phyloP scores from a whole-genome alignment of 202 grass and related monocot species.

The Cymbopogon flexuosus region DNA sequence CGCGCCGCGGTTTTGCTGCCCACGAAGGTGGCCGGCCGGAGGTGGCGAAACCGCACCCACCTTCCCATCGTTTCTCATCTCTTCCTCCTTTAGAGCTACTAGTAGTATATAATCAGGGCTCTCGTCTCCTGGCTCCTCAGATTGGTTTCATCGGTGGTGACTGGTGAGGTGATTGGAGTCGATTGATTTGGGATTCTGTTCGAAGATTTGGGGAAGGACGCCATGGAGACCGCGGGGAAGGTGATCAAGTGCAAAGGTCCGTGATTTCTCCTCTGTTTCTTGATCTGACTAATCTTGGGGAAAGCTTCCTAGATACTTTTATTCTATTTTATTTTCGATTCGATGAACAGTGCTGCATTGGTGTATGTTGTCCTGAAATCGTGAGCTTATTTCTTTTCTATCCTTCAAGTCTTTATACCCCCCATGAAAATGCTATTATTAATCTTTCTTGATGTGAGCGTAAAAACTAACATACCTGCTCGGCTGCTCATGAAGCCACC shows the following conservation, averaged over 20 bases:
- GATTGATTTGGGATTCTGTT: neutral
- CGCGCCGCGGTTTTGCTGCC: conserved; percentile 30
- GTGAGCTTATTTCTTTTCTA: too few relatives aligned
- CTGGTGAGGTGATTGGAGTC: neutral
- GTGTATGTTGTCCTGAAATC: neutral
- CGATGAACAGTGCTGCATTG: neutral
- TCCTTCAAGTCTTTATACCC: neutral
- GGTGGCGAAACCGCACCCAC: conserved; percentile 18
- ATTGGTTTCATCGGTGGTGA: neutral
- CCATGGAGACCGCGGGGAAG: conserved; percentile 71
- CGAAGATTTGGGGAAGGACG: neutral
- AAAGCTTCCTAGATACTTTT: neutral
- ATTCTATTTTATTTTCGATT: neutral
- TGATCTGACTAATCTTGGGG: neutral
- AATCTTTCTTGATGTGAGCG: neutral
- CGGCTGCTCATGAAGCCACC: too few relatives aligned
- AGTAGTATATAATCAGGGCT: conserved; percentile 8
- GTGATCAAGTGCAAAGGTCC: conserved; percentile 95
- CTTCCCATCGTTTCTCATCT: neutral
- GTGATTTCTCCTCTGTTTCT: neutral
- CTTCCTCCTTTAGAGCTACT: neutral
- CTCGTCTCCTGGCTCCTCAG: neutral
- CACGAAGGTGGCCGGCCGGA: neutral
- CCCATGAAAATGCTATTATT: neutral
- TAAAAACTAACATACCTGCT: too few relatives aligned